phyloP scores from a whole-genome alignment of 495 filamentous ascomycete species.

The Corynascus novoguineensis region DNA sequence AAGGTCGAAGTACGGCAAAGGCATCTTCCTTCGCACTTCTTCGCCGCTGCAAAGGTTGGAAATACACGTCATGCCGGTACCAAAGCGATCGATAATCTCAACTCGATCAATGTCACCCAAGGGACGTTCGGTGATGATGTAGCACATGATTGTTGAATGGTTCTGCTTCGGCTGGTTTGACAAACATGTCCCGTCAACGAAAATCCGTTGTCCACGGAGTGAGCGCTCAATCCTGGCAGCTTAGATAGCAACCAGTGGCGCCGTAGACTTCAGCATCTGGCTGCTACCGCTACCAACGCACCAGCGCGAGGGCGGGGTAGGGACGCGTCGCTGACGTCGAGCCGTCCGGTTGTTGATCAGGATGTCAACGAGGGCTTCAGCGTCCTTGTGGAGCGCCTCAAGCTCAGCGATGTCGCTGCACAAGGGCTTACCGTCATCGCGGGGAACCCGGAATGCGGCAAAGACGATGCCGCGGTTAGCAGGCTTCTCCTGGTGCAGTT shows the following conservation, averaged over 20 bases:
- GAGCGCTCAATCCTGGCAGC: background rate
- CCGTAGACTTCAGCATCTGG: background rate
- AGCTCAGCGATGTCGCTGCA: constrained; percentile 22
- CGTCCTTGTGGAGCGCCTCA: constrained; percentile 26
- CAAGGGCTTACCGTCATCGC: constrained; percentile 10
- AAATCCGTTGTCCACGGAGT: background rate
- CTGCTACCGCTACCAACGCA: background rate
- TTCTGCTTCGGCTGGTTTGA: no score
- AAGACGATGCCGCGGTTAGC: constrained; percentile 40
- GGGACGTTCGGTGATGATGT: no score
- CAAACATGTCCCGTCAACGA: background rate
- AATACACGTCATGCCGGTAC: no score
- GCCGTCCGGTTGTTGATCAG: constrained; percentile 29
- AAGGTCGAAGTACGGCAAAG: no score
- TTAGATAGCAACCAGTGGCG: constrained; percentile 5
- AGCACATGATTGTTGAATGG: no score
- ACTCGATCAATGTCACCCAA: no score
- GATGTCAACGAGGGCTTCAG: constrained; percentile 34
- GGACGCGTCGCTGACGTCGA: constrained; percentile 8
- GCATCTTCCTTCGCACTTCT: no score
- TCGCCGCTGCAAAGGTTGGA: no score
- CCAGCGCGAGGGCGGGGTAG: background rate
- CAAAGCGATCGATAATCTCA: no score
- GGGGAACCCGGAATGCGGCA: constrained; percentile 34
- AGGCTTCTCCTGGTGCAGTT: constrained; percentile 2